phyloP scores from a whole-genome alignment of 1,284 basidiomycete species.

The Stygiomarasmius scandens region DNA sequence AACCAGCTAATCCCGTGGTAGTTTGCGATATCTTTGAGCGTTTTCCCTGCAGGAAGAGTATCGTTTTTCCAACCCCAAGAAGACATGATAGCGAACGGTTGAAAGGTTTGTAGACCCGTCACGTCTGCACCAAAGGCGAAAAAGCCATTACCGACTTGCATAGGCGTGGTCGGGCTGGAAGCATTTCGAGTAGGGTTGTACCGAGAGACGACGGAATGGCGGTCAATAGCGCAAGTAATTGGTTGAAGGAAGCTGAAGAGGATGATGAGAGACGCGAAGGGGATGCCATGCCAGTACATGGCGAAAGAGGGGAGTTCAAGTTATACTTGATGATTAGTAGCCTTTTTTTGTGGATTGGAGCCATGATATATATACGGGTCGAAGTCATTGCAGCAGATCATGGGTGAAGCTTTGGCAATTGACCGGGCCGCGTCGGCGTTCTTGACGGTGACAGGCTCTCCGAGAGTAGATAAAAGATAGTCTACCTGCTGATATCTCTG shows the following conservation, averaged over 20 bases:
- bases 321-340: too few relatives aligned
- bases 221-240: constrained; percentile 33
- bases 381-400: too few relatives aligned
- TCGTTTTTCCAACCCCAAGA: constrained; percentile 70
- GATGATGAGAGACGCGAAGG: background rate
- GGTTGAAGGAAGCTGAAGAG: background rate
- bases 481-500: too few relatives aligned
- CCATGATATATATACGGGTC: too few relatives aligned
- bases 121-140: constrained; percentile 64
- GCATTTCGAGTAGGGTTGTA: constrained; percentile 57
- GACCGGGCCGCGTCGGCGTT: too few relatives aligned
- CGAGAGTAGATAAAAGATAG: too few relatives aligned
- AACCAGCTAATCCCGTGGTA: constrained; percentile 54
- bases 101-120: constrained; percentile 37
- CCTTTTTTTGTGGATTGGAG: too few relatives aligned
- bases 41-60: constrained; percentile 46
- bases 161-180: constrained; percentile 50
- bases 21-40: constrained; percentile 44
- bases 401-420: too few relatives aligned
- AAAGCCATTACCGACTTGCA: constrained; percentile 65
- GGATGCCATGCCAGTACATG: background rate
- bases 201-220: constrained; percentile 46
- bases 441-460: too few relatives aligned
- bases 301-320: too few relatives aligned
- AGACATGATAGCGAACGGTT: constrained; percentile 57